Conservation (phyloP, 2,329 filamentous ascomycete species). For the Talaromyces pinophilus region DNA sequence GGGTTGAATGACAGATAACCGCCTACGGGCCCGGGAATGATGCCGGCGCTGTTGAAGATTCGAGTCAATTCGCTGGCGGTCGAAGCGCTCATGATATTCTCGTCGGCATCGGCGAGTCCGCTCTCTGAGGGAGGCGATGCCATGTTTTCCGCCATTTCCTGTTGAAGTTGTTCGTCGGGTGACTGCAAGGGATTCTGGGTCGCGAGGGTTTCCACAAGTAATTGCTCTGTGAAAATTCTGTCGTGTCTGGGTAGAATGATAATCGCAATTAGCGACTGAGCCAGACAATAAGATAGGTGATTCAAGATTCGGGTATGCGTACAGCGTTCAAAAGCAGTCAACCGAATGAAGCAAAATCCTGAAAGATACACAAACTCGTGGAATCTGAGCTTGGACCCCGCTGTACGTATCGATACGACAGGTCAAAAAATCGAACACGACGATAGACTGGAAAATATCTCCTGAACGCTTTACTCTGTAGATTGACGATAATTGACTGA, state of each 20-base stretch:
- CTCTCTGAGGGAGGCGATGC: slow-evolving; percentile 19
- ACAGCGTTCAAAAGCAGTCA: neutral
- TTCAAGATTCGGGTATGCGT: neutral
- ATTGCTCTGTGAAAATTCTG: neutral
- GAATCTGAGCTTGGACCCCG: slow-evolving; percentile 7
- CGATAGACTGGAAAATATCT: neutral
- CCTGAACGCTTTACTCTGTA: neutral
- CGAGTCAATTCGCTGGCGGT: slow-evolving; percentile 23
- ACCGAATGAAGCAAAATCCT: neutral
- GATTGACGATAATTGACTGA: neutral
- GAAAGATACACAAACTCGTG: slow-evolving; percentile 14
- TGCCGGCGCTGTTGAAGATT: slow-evolving; percentile 23
- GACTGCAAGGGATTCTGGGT: neutral
- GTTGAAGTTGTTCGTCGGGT: neutral
- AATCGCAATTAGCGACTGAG: neutral
- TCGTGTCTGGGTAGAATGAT: neutral
- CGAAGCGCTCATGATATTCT: slow-evolving; percentile 16
- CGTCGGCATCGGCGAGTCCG: slow-evolving; percentile 18
- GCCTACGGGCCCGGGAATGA: slow-evolving; percentile 17
- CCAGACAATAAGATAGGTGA: neutral
- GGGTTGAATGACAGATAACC: slow-evolving; percentile 23
- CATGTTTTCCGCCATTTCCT: slow-evolving; percentile 21
- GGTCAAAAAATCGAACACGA: neutral
- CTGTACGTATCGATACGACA: slow-evolving; percentile 8
- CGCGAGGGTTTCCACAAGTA: neutral